These are phyloP conservation scores for Colletotrichum tamarilloi DNA, from an alignment of 2,329 filamentous ascomycete species.

Conservation along the genomic window DNA sequence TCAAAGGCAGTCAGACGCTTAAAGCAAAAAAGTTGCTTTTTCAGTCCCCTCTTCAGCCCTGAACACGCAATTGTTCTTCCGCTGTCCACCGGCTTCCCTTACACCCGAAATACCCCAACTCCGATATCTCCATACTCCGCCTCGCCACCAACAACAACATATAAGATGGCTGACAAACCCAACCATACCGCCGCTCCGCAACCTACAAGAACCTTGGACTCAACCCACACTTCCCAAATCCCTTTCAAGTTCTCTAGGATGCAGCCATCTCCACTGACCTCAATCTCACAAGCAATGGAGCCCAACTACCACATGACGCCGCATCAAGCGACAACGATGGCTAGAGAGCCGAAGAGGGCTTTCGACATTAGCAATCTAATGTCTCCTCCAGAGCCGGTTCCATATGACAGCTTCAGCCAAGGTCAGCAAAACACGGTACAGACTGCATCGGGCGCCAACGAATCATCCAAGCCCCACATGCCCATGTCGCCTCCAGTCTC, in stretches of 20 bases:
- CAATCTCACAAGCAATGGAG: constrained; percentile 41
- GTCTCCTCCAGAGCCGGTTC: constrained; percentile 69
- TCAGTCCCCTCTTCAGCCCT: background rate
- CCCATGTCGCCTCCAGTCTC: constrained; percentile 71
- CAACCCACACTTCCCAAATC: constrained; percentile 17
- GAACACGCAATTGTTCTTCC: background rate
- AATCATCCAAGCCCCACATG: constrained; percentile 46
- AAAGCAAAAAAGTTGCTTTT: background rate
- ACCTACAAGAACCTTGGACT: constrained; percentile 47
- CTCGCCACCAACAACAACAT: constrained; percentile 31
- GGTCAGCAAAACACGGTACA: constrained; percentile 13
- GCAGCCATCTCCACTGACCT: constrained; percentile 26
- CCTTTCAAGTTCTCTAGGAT: constrained; percentile 14
- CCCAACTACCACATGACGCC: constrained; percentile 28
- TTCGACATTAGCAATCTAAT: constrained; percentile 67
- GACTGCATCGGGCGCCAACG: constrained; percentile 10
- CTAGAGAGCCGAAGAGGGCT: constrained; percentile 49
- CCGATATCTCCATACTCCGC: constrained; percentile 35
- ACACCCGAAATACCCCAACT: constrained; percentile 28
- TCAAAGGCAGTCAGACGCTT: background rate
- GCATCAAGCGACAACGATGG: constrained; percentile 2
- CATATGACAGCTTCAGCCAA: constrained; percentile 63
- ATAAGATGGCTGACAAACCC: constrained; percentile 37
- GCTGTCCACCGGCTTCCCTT: constrained; percentile 22
- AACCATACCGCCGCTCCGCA: constrained; percentile 31